Evolutionary conservation across 805 yeast species (phyloP), one percentile per base, ranked within the genome.

Genomic region (Middelhovenomyces tepae): DNA sequence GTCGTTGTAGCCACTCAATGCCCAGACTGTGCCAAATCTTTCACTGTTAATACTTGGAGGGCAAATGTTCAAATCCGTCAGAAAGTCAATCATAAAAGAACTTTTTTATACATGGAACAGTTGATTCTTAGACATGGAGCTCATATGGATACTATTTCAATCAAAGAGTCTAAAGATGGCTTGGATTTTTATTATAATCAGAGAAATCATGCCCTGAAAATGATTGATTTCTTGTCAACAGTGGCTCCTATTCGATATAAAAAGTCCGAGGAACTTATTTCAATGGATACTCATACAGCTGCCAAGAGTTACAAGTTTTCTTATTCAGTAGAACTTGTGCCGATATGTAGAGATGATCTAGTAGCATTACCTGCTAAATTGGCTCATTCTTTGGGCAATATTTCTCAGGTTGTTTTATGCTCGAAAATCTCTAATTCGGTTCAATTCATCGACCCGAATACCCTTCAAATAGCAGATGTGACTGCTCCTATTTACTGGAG

Each of bases 61-160:
- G 96, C 99, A 20, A 75, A 89, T 18, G 94, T 93, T 22, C 99
- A 91, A 65, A 81, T 93, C 49, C 79, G 99, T 64, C 99, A 91
- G 62, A 91, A 93, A 57, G 98, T 91, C 22, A 75, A 84, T 11
- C 98, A 91, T 60, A 91, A 91, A 64, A 79, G 95, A 69, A 91
- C 99, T 6, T 89, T 91, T 58, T 71, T 89, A 57, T 91, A 84
- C 53, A 72, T 91, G 49, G 99, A 91, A 65, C 99, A 91, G 64
- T 69, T 93, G 58, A 91, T 91, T 49, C 69, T 91, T 60, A 86
- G 71, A 56, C 93, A 85, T 57, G 82, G 79, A 51, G 96, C 96
- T 4, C 97, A 91, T 56, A 75, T 79, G 39, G 94, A 87, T 54
- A 89, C 97, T 35, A 79, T 89, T 40, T 80, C 94, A 19, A 91